phyloP scores from a whole-genome alignment of 2,329 filamentous ascomycete genomes.

The Beauveria varroae region DNA sequence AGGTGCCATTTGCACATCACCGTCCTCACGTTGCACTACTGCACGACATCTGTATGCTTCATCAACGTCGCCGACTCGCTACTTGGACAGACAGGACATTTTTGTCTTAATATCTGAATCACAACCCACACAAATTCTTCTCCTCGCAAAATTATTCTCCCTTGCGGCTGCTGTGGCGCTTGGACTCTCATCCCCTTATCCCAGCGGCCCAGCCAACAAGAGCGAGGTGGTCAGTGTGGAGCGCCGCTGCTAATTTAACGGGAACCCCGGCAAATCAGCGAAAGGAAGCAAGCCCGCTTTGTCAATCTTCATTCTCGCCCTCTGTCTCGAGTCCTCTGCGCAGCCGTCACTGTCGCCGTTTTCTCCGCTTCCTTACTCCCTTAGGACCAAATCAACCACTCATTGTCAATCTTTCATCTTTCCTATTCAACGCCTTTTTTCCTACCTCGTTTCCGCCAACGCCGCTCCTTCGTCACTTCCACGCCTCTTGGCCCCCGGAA shows the following conservation, averaged over 20 bases:
- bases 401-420: background rate
- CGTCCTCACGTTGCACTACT: background rate
- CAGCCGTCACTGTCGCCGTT: background rate
- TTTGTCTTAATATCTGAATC: background rate
- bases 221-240: no score
- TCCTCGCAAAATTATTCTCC: background rate
- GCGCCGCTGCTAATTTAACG: constrained; percentile 11
- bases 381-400: background rate
- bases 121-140: background rate
- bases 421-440: background rate
- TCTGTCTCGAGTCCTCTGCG: background rate
- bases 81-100: background rate
- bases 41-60: background rate
- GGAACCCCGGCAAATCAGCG: background rate
- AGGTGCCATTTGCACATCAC: background rate
- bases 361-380: background rate
- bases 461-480: background rate
- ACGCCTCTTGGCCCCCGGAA: background rate
- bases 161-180: background rate
- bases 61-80: background rate
- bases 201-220: background rate
- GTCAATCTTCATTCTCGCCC: constrained; percentile 2
- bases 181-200: constrained; percentile 4
- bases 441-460: background rate
- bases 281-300: constrained; percentile 4